A percentile compares a stretch with the other conserved stretches of the same genome.
Evolutionary conservation across 2,329 filamentous ascomycete genomes (phyloP).

Genomic region (Capronia epimyces): DNA sequence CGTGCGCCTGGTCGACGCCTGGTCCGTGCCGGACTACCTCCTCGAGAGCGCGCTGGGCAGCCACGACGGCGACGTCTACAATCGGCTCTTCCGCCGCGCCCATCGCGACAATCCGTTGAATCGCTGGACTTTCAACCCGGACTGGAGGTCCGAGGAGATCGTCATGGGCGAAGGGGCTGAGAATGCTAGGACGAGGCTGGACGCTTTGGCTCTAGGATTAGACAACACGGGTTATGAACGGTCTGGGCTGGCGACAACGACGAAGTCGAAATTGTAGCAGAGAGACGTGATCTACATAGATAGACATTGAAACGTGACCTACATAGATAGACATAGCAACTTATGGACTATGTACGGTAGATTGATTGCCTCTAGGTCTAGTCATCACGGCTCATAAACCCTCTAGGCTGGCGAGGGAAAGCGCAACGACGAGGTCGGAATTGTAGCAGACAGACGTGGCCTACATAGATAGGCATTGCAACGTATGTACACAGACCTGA

Average conservation of each 20-base stretch:
- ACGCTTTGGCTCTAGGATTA: constrained; percentile 23
- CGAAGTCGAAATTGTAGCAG: constrained; percentile 21
- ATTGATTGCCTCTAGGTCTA: too few species aligned
- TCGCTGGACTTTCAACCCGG: constrained; percentile 46
- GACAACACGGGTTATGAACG: constrained; percentile 24
- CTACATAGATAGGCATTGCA: too few species aligned
- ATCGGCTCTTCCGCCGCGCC: constrained; percentile 49
- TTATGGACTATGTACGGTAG: too few species aligned
- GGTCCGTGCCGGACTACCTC: constrained; percentile 50
- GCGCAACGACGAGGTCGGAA: too few species aligned
- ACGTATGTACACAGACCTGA: too few species aligned
- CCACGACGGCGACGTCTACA: constrained; percentile 51
- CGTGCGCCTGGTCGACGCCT: constrained; percentile 49
- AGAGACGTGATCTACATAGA: constrained; percentile 11
- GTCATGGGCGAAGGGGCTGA: constrained; percentile 43
- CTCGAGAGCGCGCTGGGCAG: constrained; percentile 49
- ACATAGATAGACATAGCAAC: too few species aligned
- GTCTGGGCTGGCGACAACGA: not conserved
- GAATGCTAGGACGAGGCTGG: constrained; percentile 26
- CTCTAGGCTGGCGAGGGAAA: too few species aligned
- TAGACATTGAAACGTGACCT: too few species aligned
- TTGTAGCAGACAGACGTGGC: too few species aligned
- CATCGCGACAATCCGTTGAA: constrained; percentile 51
- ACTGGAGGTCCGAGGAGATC: constrained; percentile 47
- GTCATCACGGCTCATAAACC: too few species aligned